phyloP scores from a whole-genome alignment of 768 basidiomycete genomes.

The Cubamyces sp. region DNA sequence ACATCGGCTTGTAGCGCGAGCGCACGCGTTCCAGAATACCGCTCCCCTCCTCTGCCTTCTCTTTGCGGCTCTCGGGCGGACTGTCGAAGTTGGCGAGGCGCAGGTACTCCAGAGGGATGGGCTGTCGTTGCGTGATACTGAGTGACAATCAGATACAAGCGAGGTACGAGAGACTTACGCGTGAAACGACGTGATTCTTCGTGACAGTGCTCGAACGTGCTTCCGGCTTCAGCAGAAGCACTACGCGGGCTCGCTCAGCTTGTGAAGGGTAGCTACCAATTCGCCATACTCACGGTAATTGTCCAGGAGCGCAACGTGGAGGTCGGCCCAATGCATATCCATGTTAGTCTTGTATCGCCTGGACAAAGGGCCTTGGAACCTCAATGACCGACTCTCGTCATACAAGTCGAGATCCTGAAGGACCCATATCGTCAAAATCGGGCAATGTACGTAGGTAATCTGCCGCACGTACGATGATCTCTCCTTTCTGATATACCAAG shows the following conservation, averaged over 20 bases:
- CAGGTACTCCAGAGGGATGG: slow-evolving; percentile 80
- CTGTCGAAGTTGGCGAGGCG: slow-evolving; percentile 66
- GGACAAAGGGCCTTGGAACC: slow-evolving; percentile 66
- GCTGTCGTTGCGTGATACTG: slow-evolving; percentile 48
- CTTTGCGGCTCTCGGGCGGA: slow-evolving; percentile 65
- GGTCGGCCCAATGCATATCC: slow-evolving; percentile 62
- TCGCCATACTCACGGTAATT: slow-evolving; percentile 64
- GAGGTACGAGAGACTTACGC: slow-evolving; percentile 49
- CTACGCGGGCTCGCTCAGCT: slow-evolving; percentile 39
- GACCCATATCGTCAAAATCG: neutral
- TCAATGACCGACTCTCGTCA: slow-evolving; percentile 72
- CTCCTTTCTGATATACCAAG: slow-evolving; percentile 73
- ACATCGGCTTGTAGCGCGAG: slow-evolving; percentile 57
- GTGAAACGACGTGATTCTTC: slow-evolving; percentile 60
- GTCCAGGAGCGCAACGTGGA: slow-evolving; percentile 70
- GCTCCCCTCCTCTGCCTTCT: slow-evolving; percentile 59
- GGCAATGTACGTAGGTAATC: neutral
- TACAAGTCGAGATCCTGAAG: slow-evolving; percentile 81
- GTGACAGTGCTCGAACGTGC: slow-evolving; percentile 49
- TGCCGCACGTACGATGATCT: slow-evolving; percentile 69
- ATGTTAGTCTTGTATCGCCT: slow-evolving; percentile 66
- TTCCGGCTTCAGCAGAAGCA: slow-evolving; percentile 68
- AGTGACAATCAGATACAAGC: neutral
- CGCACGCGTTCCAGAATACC: slow-evolving; percentile 56
- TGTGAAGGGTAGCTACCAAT: neutral